phyloP scores from a whole-genome alignment of 495 filamentous ascomycete species.

The Aeminium ludgeri region DNA sequence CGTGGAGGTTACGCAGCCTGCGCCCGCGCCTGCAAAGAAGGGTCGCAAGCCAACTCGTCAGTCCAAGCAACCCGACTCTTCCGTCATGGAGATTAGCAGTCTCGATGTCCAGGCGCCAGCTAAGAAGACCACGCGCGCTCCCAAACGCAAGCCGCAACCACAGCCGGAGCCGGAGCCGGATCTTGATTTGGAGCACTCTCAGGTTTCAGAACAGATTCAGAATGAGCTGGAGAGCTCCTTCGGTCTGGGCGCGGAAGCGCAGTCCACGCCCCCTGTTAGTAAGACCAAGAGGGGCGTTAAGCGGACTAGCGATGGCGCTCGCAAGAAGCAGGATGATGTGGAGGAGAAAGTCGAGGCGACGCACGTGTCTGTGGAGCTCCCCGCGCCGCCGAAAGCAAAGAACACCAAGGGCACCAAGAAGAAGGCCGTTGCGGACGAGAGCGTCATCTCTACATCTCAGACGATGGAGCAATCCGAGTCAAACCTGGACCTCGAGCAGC shows the following conservation, averaged over 20 bases:
- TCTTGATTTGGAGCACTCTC: background rate
- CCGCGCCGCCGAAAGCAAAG: conserved; percentile 8
- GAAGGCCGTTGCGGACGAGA: too few relatives aligned
- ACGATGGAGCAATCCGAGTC: background rate
- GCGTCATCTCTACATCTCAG: background rate
- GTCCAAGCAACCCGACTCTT: conserved; percentile 8
- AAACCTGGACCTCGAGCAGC: conserved; percentile 1
- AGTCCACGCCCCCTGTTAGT: too few relatives aligned
- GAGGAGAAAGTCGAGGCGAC: too few relatives aligned
- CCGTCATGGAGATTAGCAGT: conserved; percentile 2
- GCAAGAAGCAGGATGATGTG: too few relatives aligned
- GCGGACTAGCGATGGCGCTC: conserved; percentile 7
- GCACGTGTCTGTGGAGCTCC: conserved; percentile 8
- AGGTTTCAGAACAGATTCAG: conserved; percentile 15
- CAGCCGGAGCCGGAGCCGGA: conserved; percentile 3
- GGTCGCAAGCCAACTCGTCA: conserved; percentile 1
- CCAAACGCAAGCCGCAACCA: conserved; percentile 12
- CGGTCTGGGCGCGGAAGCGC: background rate
- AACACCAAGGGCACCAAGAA: too few relatives aligned
- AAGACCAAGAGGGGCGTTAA: conserved; percentile 11
- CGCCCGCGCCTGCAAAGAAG: background rate
- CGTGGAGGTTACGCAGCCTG: background rate
- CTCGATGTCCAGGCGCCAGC: background rate
- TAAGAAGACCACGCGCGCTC: conserved; percentile 10
- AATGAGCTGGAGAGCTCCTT: conserved; percentile 12